These are phyloP conservation scores for Grifola frondosa DNA, from an alignment of 1,284 basidiomycete genomes.

Conservation along the genomic window DNA sequence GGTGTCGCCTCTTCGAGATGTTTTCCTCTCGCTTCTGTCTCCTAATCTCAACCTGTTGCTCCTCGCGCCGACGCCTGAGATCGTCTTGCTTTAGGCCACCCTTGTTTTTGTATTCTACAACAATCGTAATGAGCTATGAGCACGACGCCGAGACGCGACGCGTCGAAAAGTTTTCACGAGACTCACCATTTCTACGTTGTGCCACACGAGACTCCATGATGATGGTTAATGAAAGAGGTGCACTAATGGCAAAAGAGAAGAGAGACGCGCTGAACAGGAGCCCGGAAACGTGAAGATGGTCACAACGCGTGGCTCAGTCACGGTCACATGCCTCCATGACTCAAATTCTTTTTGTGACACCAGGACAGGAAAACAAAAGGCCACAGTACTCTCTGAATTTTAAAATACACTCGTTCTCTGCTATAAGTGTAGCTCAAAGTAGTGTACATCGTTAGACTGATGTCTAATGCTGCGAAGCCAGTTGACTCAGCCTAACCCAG, in stretches of 20 bases:
- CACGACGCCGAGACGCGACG: slow-evolving; percentile 7
- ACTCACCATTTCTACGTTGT: slow-evolving; percentile 62
- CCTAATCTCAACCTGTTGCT: slow-evolving; percentile 96
- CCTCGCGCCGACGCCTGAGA: slow-evolving; percentile 91
- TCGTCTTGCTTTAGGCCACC: slow-evolving; percentile 82
- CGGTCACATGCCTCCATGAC: slow-evolving; percentile 23
- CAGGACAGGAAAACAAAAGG: too few species aligned
- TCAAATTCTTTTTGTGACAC: too few species aligned
- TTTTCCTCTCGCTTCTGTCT: slow-evolving; percentile 96
- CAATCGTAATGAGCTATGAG: slow-evolving; percentile 11
- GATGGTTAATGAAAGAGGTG: slow-evolving; percentile 23
- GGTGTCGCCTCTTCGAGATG: slow-evolving; percentile 94
- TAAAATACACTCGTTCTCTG: too few species aligned
- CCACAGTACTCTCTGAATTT: too few species aligned
- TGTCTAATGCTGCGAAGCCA: too few species aligned
- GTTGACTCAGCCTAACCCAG: too few species aligned
- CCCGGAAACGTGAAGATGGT: slow-evolving; percentile 17
- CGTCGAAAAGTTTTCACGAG: neutral
- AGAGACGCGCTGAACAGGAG: slow-evolving; percentile 25
- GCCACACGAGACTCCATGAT: slow-evolving; percentile 34
- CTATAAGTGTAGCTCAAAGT: too few species aligned
- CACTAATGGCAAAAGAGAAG: slow-evolving; percentile 21
- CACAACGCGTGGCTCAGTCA: slow-evolving; percentile 29
- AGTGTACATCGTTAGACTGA: too few species aligned
- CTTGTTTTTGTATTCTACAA: slow-evolving; percentile 74